Evolutionary conservation across 176 grass and related monocot genomes (phyloP).

Genomic region (Bonia amplexicaulis): DNA sequence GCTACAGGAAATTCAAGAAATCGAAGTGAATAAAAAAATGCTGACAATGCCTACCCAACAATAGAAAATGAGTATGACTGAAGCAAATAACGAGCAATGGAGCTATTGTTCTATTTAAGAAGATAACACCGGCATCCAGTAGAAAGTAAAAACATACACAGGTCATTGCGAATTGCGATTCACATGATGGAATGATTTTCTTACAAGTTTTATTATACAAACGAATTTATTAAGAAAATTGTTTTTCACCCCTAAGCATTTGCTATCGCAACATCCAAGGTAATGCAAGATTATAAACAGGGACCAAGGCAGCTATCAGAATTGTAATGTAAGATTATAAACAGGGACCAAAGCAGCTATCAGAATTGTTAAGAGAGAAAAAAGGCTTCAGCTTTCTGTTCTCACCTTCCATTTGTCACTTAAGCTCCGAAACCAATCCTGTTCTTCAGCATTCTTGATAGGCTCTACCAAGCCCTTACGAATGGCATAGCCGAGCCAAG

Average conservation of each 20-base stretch:
- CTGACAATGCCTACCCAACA: not conserved
- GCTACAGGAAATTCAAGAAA: not conserved
- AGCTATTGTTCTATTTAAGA: not conserved
- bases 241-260: not conserved
- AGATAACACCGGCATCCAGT: not conserved
- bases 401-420: constrained; percentile 91
- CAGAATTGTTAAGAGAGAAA: not conserved
- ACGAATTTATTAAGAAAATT: not conserved
- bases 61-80: not conserved
- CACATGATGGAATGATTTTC: not conserved
- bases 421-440: constrained; percentile 71
- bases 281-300: not conserved
- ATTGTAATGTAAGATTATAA: not conserved
- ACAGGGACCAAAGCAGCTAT: not conserved
- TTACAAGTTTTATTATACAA: not conserved
- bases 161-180: not conserved
- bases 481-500: constrained; percentile 75
- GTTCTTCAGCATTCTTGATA: constrained; percentile 57
- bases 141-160: not conserved
- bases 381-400: not conserved
- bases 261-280: not conserved
- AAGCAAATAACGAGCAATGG: not conserved
- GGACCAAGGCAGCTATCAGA: not conserved
- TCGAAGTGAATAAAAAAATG: not conserved
- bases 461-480: constrained; percentile 64